Percentiles rank a stretch among this genome's conserved stretches.
These are phyloP conservation scores for Biscogniauxia sp. DNA, from an alignment of 2,329 filamentous ascomycete species.

Conservation along the genomic window DNA sequence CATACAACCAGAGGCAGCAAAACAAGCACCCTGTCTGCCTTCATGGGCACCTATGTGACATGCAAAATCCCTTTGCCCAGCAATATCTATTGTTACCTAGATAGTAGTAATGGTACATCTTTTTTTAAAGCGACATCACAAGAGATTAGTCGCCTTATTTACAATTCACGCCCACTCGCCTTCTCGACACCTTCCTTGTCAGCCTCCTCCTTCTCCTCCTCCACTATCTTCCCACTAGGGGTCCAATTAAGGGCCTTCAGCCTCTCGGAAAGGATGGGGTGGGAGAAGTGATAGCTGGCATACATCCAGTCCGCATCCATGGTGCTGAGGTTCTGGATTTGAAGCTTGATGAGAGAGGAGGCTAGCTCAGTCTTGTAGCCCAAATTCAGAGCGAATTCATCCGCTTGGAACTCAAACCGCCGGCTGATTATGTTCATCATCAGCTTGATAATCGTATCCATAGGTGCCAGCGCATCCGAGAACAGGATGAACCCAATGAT, in stretches of 20 bases:
- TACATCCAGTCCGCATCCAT: slow-evolving; percentile 99
- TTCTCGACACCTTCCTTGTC: slow-evolving; percentile 56
- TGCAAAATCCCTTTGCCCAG: not conserved
- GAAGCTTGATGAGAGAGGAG: slow-evolving; percentile 88
- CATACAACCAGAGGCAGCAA: too few species aligned
- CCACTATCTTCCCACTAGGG: slow-evolving; percentile 55
- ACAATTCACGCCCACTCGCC: slow-evolving; percentile 67
- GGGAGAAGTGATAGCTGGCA: slow-evolving; percentile 97
- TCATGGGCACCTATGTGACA: not conserved
- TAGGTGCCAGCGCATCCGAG: slow-evolving; percentile 91
- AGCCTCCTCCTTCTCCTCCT: slow-evolving; percentile 44
- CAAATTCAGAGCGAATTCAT: slow-evolving; percentile 80
- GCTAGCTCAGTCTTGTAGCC: slow-evolving; percentile 84
- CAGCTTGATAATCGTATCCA: slow-evolving; percentile 92
- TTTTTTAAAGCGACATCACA: not conserved
- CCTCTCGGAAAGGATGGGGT: slow-evolving; percentile 92
- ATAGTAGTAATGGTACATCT: not conserved
- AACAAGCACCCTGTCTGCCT: too few species aligned
- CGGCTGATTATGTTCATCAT: slow-evolving; percentile 94
- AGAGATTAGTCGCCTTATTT: slow-evolving; percentile 3
- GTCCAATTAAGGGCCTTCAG: slow-evolving; percentile 89
- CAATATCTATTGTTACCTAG: too few species aligned
- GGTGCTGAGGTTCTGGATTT: slow-evolving; percentile 95
- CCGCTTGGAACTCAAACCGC: slow-evolving; percentile 94
- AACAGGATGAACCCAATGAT: slow-evolving; percentile 98